Base-by-base conservation (phyloP, 129 eudicot genomes). In the Deinandra increscens region DNA sequence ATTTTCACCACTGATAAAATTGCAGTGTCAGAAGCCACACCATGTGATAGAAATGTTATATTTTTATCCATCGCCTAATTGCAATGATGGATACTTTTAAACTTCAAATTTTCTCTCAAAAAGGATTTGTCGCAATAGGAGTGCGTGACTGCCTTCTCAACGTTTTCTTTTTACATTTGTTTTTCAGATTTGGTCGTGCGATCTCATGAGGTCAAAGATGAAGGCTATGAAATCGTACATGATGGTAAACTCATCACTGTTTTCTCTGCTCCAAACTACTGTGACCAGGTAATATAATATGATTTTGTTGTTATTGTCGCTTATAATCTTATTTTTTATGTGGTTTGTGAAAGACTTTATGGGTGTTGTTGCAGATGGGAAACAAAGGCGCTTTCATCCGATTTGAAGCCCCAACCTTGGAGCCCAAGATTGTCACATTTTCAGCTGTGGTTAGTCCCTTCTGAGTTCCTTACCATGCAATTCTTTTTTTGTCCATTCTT, bases 151-250 rank as follows among this genome's bases (percentile, higher is more conserved):
- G 6, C 60, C 1, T 41, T 64, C 18, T 70, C 9, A 41, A 23
- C n/a, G n/a, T n/a, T 9, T 17, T 3, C 5, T 46, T 68, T 70
- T 29, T 68, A 13, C 11, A 9, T 73, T 66, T 20, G 6, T 71
- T 75, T 75, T 70, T 39, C 84, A 93, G 99, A 93, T 74, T 81
- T 93, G 58, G 95, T 93, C 15, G 97, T 93, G 76, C 83, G 99
- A 34, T 93, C 99, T 68, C 99, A 93, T 72, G 99, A 93, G 87
- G 99, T 93, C 23, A 93, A 93, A 87, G 97, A 93, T 71, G 99
- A 93, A 74, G 99, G 99, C 5, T 93, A 89, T 44, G 95, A 93
- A 80, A 79, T 93, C 66, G 97, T 83, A 55, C 99, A 93, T 71
- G 99, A 93, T 73, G 99, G 99, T 7, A 93, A 89, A 79, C 95